Conservation (phyloP, 2,329 filamentous ascomycete genomes). For the Capronia epimyces region DNA sequence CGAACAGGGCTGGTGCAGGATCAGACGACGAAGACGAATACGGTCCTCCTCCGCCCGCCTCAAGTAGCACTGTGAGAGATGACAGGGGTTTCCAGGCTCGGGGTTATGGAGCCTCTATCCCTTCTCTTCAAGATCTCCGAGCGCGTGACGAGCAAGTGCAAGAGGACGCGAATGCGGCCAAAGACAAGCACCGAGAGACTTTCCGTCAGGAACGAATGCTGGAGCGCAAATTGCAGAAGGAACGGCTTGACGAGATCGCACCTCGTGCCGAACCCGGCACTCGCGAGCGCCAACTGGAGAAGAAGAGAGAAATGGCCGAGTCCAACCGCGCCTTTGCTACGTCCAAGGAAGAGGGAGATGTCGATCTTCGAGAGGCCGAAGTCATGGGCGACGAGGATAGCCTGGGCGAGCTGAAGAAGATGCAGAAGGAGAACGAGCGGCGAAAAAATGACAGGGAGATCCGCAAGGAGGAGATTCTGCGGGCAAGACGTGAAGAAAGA, state of each 20-base stretch:
- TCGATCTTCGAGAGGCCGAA: slow-evolving; percentile 65
- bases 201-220: slow-evolving; percentile 57
- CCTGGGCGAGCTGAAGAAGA: slow-evolving; percentile 59
- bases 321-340: slow-evolving; percentile 65
- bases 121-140: slow-evolving; percentile 68
- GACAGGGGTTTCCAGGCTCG: slow-evolving; percentile 26
- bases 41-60: slow-evolving; percentile 48
- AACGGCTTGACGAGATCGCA: slow-evolving; percentile 70
- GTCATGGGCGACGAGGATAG: slow-evolving; percentile 62
- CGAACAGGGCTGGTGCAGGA: background rate
- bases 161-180: slow-evolving; percentile 50
- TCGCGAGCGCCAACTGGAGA: slow-evolving; percentile 79
- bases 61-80: slow-evolving; percentile 24
- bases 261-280: slow-evolving; percentile 80
- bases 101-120: slow-evolving; percentile 56
- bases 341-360: slow-evolving; percentile 49
- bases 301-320: slow-evolving; percentile 66
- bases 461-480: slow-evolving; percentile 69
- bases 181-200: slow-evolving; percentile 42
- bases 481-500: slow-evolving; percentile 70
- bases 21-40: slow-evolving; percentile 51
- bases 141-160: slow-evolving; percentile 40
- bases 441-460: slow-evolving; percentile 82
- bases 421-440: slow-evolving; percentile 59
- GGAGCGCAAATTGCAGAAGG: slow-evolving; percentile 63